Evolutionary conservation across 2,329 filamentous ascomycete genomes (phyloP).

Genomic region (Diaporthe amygdali): DNA sequence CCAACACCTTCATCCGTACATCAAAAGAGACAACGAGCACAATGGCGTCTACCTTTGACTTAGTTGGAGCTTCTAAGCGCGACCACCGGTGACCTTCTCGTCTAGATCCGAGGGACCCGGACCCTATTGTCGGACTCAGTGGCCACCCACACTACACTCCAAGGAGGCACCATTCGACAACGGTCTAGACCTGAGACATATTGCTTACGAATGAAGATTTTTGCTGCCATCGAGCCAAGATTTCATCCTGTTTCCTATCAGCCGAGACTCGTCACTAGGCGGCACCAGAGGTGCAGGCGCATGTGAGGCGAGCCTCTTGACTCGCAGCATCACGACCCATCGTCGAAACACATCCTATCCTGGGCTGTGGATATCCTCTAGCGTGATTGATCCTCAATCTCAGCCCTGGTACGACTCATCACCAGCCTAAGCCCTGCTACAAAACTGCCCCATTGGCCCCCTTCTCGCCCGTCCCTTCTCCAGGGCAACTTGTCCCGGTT

Average conservation of each 20-base stretch:
- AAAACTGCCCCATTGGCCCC: background rate
- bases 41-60: background rate
- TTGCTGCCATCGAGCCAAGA: background rate
- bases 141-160: background rate
- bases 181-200: background rate
- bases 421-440: background rate
- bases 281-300: background rate
- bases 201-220: background rate
- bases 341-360: slow-evolving; percentile 20
- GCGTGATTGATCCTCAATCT: background rate
- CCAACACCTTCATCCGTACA: background rate
- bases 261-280: background rate
- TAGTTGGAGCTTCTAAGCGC: background rate
- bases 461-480: background rate
- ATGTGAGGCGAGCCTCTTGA: slow-evolving; percentile 12
- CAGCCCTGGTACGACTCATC: background rate
- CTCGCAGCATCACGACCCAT: slow-evolving; percentile 19
- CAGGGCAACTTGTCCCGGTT: background rate
- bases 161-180: background rate
- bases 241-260: background rate
- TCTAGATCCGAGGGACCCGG: background rate
- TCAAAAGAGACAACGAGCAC: too few relatives aligned
- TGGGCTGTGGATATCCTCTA: slow-evolving; percentile 7
- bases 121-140: background rate
- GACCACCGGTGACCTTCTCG: background rate